These are phyloP conservation scores for Neofusicoccum cordaticola DNA, from an alignment of 2,329 filamentous ascomycete species.

Conservation along the genomic window DNA sequence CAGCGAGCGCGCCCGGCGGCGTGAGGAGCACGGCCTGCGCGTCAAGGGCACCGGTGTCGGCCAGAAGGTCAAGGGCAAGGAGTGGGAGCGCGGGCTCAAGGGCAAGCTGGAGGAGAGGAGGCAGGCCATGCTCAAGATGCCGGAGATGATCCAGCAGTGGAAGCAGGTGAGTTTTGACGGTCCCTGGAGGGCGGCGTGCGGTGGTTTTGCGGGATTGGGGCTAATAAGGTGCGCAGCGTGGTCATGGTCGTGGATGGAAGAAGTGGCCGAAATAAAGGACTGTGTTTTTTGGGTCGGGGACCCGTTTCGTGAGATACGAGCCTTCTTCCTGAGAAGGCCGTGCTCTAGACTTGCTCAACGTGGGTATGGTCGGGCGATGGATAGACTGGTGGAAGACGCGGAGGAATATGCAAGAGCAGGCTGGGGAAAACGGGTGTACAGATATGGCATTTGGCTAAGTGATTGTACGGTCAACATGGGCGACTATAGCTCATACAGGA, in stretches of 20 bases:
- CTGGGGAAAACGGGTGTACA: neutral
- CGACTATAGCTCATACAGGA: no score
- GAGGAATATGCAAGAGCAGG: neutral
- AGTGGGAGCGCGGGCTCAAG: constrained; percentile 84
- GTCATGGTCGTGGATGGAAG: constrained; percentile 72
- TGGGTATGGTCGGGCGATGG: neutral
- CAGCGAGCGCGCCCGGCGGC: constrained; percentile 52
- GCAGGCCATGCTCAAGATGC: constrained; percentile 94
- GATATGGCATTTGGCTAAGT: constrained; percentile 1
- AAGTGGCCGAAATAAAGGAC: constrained; percentile 62
- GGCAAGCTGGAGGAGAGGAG: constrained; percentile 81
- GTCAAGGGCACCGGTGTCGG: constrained; percentile 93
- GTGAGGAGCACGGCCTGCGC: constrained; percentile 74
- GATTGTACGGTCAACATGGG: neutral
- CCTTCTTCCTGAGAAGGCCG: neutral
- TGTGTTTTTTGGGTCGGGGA: neutral
- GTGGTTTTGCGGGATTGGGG: constrained; percentile 18
- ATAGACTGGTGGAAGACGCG: neutral
- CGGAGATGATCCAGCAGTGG: constrained; percentile 86
- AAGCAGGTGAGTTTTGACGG: constrained; percentile 66
- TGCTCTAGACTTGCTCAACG: no score
- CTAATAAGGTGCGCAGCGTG: constrained; percentile 53
- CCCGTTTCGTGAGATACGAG: neutral
- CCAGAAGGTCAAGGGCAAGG: constrained; percentile 91
- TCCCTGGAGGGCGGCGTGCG: no score